phyloP scores from a whole-genome alignment of 306 rosid genomes.

The Prunus fruticosa region DNA sequence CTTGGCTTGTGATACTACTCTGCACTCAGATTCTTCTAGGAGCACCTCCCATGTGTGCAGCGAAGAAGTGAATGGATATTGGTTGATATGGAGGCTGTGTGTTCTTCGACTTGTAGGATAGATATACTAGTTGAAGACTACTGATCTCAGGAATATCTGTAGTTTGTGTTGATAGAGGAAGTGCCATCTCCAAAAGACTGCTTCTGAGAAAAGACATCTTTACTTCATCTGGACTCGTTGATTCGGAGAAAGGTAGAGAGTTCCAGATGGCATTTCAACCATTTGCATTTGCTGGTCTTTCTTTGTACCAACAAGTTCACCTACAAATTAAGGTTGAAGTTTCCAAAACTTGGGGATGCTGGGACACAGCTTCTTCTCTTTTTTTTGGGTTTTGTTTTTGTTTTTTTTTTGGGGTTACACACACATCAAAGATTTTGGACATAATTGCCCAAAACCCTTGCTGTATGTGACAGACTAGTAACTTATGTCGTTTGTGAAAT shows the following conservation, averaged over 20 bases:
- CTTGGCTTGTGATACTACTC: conserved; percentile 18
- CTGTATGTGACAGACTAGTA: not conserved
- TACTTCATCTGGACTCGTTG: not conserved
- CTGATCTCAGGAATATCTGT: not conserved
- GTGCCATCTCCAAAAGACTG: conserved; percentile 6
- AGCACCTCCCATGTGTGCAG: not conserved
- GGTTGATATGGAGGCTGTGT: not conserved
- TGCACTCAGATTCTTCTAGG: not conserved
- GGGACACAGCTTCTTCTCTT: not conserved
- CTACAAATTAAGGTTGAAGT: not conserved
- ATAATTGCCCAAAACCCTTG: not conserved
- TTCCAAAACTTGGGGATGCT: not conserved
- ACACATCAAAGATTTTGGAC: not conserved
- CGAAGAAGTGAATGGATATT: not conserved
- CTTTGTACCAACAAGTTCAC: no score
- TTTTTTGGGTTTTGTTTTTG: no score
- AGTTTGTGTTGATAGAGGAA: conserved; percentile 28
- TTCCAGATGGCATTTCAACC: not conserved
- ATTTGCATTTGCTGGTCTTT: no score
- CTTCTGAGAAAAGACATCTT: not conserved
- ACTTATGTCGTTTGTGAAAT: not conserved
- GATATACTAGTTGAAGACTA: no score
- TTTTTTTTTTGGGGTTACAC: no score
- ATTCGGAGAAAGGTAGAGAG: not conserved
- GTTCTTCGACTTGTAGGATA: not conserved